These are phyloP conservation scores for Talaromyces liani DNA, from an alignment of 495 filamentous ascomycete genomes.

Conservation along the genomic window DNA sequence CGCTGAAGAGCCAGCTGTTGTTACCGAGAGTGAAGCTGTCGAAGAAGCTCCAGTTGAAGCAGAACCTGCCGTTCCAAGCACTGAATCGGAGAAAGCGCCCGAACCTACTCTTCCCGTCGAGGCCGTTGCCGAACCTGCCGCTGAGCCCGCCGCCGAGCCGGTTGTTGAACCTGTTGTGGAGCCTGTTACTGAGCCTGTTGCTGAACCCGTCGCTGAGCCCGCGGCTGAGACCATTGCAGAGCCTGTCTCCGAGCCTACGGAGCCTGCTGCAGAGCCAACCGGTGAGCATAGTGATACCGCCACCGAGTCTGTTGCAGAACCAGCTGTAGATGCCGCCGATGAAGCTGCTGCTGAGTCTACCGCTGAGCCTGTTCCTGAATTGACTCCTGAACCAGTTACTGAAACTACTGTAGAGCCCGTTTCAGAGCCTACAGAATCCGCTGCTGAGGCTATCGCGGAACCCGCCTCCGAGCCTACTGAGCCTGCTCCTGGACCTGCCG, in stretches of 20 bases:
- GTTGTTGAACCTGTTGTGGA: not conserved
- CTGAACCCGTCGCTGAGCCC: not conserved
- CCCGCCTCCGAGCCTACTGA: not conserved
- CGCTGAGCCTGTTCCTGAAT: not conserved
- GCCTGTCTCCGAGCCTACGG: not conserved
- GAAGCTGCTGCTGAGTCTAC: not conserved
- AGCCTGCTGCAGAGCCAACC: too few species aligned
- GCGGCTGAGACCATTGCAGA: not conserved
- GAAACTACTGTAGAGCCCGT: not conserved
- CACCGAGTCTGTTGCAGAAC: not conserved
- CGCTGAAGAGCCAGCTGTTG: not conserved
- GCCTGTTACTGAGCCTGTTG: not conserved
- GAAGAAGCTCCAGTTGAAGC: conserved; percentile 6
- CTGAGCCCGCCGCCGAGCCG: not conserved
- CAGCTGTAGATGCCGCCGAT: not conserved
- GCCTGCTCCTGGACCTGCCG: not conserved
- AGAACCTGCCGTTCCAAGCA: conserved; percentile 14
- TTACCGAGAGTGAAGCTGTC: not conserved
- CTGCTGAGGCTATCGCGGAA: not conserved
- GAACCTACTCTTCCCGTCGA: not conserved
- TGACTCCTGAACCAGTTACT: not conserved
- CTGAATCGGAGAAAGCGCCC: conserved; percentile 12
- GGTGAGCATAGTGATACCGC: not conserved
- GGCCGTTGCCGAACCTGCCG: conserved; percentile 9
- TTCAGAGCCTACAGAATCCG: not conserved